Base-by-base conservation (phyloP, 441 rosid species). In the Pelargonium myrrhifolium region DNA sequence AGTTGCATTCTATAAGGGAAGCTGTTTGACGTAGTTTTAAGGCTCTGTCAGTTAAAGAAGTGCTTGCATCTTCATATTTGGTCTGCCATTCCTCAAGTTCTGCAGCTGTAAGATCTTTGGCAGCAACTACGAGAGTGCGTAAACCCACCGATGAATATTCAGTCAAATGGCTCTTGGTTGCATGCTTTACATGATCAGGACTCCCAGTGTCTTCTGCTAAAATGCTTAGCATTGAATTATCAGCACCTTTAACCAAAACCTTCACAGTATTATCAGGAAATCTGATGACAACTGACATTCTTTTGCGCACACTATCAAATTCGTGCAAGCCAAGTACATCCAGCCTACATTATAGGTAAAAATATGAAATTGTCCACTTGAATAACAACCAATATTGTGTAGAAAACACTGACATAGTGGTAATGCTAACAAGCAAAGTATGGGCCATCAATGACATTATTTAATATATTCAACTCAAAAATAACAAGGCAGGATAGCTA, bases 221-320 rank as follows among this genome's bases (percentile, higher is more conserved):
- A 76, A 85, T 79, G 71, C 78, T 77, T 37, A 85, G 75, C 87
- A 86, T 78, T 56, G 94, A 83, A 71, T 69, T 77, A 76, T 88
- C 94, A 40, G 91, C 94, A 67, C 94, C 94, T 84, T 88, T 88
- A 75, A 85, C 91, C 74, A 88, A 77, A 64, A 88, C 91, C 80
- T 88, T 88, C 42, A 88, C 88, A 51, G 74, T 65, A 59, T 81
- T 74, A 74, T 88, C 68, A n/a, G 94, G 91, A 74, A 86, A 88
- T 76, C 88, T 83, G 79, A 88, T 75, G 59, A 88, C 91, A 67
- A 85, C 94, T 22, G 94, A 88, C 94, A 88, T 88, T 77, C 94
- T 83, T 80, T 88, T 88, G 70, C 94, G 81, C 67, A 85, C 86
- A 71, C 94, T 86, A 68, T 86, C 94, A 47, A 88, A 88, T 74